A percentile compares a stretch with the other conserved stretches of the same genome.
These are phyloP conservation scores for Calonectria montana DNA, from an alignment of 2,329 filamentous ascomycete species.

Conservation along the genomic window DNA sequence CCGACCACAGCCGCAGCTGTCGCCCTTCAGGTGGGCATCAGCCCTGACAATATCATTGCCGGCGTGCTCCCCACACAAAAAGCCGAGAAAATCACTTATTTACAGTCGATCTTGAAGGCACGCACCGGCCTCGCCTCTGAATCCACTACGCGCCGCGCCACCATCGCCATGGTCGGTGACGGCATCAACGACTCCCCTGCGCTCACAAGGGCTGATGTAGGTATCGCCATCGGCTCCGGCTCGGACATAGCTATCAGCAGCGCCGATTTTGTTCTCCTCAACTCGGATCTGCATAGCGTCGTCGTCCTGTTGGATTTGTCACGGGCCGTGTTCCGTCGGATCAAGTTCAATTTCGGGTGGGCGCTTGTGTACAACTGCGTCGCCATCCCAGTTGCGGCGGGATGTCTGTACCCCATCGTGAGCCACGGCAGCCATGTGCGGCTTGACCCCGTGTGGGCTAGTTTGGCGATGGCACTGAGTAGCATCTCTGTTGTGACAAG, in stretches of 20 bases:
- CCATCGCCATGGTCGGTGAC: constrained; percentile 87
- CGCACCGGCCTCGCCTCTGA: constrained; percentile 4
- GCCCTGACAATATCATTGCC: constrained; percentile 79
- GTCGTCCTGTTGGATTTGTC: constrained; percentile 81
- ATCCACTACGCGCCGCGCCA: constrained; percentile 54
- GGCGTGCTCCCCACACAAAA: constrained; percentile 91
- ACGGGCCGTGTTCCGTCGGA: constrained; percentile 77
- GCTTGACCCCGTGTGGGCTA: constrained; percentile 86
- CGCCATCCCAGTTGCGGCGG: constrained; percentile 84
- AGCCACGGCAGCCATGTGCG: constrained; percentile 64
- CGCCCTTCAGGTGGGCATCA: constrained; percentile 80
- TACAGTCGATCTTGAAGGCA: constrained; percentile 65
- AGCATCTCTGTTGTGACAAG: constrained; percentile 90
- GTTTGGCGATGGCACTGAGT: constrained; percentile 91
- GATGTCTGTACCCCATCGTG: constrained; percentile 73
- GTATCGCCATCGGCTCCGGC: constrained; percentile 85
- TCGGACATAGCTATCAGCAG: constrained; percentile 86
- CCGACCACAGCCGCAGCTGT: constrained; percentile 85
- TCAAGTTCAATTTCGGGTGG: constrained; percentile 89
- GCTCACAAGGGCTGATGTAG: constrained; percentile 83
- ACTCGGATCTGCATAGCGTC: constrained; percentile 73
- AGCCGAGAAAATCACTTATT: constrained; percentile 74
- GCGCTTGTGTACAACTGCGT: constrained; percentile 84
- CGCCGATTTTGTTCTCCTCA: constrained; percentile 85
- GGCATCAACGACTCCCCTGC: constrained; percentile 92